Percentiles rank a stretch among this genome's conserved stretches.
Evolutionary conservation across 345 rosid genomes (phyloP).

Genomic region (Sonneratia alba): DNA sequence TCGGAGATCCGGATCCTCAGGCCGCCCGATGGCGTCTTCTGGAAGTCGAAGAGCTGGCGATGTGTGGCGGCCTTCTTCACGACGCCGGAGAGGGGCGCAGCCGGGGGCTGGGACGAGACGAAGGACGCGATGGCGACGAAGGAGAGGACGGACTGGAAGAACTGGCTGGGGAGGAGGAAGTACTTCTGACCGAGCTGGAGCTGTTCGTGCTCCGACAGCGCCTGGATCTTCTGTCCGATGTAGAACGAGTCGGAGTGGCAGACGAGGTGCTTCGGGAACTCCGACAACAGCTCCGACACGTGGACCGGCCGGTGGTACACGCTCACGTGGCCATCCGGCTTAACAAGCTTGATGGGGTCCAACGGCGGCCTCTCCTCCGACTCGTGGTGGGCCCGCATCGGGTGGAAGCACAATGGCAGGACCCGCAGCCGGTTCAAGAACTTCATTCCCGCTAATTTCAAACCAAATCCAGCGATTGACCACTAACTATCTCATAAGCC

Average conservation of each 20-base stretch:
- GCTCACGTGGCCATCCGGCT: slow-evolving; percentile 52
- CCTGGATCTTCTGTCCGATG: slow-evolving; percentile 74
- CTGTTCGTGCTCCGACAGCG: slow-evolving; percentile 50
- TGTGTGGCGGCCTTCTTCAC: slow-evolving; percentile 8
- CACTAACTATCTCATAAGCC: background rate
- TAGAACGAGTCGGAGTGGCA: slow-evolving; percentile 67
- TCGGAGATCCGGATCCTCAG: slow-evolving; percentile 63
- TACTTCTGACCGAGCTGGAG: slow-evolving; percentile 68
- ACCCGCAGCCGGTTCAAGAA: slow-evolving; percentile 15
- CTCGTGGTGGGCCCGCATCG: slow-evolving; percentile 5
- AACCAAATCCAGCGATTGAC: background rate
- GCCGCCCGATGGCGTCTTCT: slow-evolving; percentile 43
- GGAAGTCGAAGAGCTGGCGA: slow-evolving; percentile 45
- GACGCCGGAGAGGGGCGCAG: slow-evolving; percentile 2
- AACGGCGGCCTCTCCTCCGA: slow-evolving; percentile 2
- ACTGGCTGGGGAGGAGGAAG: slow-evolving; percentile 70
- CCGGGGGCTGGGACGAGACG: slow-evolving; percentile 11
- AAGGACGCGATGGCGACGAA: slow-evolving; percentile 62
- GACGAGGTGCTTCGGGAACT: slow-evolving; percentile 68
- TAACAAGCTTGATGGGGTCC: slow-evolving; percentile 45
- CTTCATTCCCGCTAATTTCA: slow-evolving; percentile 10
- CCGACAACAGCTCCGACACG: slow-evolving; percentile 47
- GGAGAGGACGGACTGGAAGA: slow-evolving; percentile 52
- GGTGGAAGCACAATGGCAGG: slow-evolving; percentile 22
- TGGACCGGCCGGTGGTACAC: slow-evolving; percentile 45